These are phyloP conservation scores for Cladosporium halotolerans DNA, from an alignment of 2,329 filamentous ascomycete species.

Conservation along the genomic window DNA sequence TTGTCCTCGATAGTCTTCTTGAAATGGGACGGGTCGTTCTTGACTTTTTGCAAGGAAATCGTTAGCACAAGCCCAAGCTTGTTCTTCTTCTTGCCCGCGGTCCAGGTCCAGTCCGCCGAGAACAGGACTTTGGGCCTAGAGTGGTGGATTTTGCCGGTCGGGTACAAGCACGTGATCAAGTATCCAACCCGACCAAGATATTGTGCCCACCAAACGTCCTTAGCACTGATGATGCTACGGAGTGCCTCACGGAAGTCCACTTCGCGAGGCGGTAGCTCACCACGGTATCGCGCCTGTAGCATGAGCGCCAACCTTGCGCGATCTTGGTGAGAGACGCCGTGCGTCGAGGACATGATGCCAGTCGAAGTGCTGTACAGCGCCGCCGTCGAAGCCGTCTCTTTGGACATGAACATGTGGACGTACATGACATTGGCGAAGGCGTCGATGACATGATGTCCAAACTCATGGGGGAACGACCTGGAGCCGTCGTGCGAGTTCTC, in stretches of 20 bases:
- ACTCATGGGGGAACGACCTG: conserved; percentile 23
- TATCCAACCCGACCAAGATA: conserved; percentile 57
- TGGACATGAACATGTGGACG: conserved; percentile 36
- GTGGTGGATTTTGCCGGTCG: conserved; percentile 45
- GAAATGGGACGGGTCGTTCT: conserved; percentile 38
- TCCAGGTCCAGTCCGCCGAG: conserved; percentile 9
- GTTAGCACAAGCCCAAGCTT: conserved; percentile 39
- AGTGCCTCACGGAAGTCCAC: conserved; percentile 47
- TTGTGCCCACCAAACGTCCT: conserved; percentile 58
- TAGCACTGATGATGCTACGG: conserved; percentile 44
- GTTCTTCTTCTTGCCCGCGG: conserved; percentile 16
- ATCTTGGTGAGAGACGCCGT: conserved; percentile 67
- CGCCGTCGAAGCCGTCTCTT: conserved; percentile 52
- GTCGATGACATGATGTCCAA: conserved; percentile 37
- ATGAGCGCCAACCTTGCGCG: conserved; percentile 66
- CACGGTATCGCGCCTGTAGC: conserved; percentile 68
- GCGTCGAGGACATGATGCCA: conserved; percentile 59
- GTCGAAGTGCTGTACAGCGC: conserved; percentile 66
- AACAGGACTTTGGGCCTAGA: conserved; percentile 10
- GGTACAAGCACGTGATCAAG: conserved; percentile 55
- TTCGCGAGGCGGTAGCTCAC: conserved; percentile 55
- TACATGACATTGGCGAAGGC: conserved; percentile 57
- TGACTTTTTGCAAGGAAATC: conserved; percentile 37
- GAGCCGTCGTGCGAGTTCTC: conserved; percentile 41
- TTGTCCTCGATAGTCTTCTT: conserved; percentile 38